Evolutionary conservation across 768 basidiomycete species (phyloP), one percentile per base, ranked within the genome.

Genomic region (Rhodosporidiobolus sp.): DNA sequence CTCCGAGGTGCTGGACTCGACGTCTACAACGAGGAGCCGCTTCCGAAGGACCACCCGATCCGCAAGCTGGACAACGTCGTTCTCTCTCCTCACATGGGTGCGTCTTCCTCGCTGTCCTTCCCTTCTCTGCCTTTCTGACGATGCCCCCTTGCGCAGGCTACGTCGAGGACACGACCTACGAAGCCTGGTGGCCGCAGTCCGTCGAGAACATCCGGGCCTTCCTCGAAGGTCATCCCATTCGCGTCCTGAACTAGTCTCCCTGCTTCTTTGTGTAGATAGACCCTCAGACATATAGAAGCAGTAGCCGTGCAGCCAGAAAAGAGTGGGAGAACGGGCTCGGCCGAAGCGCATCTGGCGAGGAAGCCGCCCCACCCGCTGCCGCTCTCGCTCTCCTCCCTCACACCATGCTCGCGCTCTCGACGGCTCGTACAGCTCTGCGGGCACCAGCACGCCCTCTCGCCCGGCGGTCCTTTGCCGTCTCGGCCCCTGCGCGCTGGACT

Each of bases 1-100:
- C 87, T 89, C 48, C 83, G 84, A 5, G 88, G 87, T 0, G 88
- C 85, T 0, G 88, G 86, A 0, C 78, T 89, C 64, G 88, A 89
- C 79, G 88, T 89, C 1, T 89, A 85, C 77, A 87, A 88, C 57
- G 77, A 84, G 48, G 88, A 90, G 76, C 89, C 88, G n/a, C 79
- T 88, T 63, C 86, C 87, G 9, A 72, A 52, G 48, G 84, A 86
- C 61, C 85, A 88, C 77, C 84, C 86, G 0, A 69, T 88, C 28
- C 82, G 87, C 60, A 82, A 78, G 46, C 77, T 86, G 63, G 80
- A 83, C 58, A 87, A 87, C 70, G 86, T 87, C 9, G 86, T 86
- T 2, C 80, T 88, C 46, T 85, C 83, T n/a, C 88, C 88, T 1
- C 88, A 89, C 76, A 85, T 83, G 68, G 87, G 84, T 87, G 87